These are phyloP conservation scores for Cyclostephanos tholiformis DNA, from an alignment of 108 stramenopile genomes.

Conservation along the genomic window DNA sequence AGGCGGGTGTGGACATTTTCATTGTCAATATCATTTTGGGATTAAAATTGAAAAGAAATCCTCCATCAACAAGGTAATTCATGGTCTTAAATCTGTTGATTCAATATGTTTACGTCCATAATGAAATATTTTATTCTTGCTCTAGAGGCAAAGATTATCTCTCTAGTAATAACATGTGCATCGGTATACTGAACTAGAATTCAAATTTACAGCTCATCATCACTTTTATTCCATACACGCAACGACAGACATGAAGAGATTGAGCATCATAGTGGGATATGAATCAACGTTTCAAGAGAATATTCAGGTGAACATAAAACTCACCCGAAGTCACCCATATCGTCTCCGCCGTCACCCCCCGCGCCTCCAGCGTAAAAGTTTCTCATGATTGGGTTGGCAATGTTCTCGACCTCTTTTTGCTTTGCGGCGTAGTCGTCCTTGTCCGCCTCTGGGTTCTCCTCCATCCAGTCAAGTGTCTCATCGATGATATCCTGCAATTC, in stretches of 20 bases:
- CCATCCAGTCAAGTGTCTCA: slow-evolving; percentile 96
- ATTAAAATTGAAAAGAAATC: too few relatives aligned
- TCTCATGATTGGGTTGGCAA: slow-evolving; percentile 94
- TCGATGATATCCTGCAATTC: slow-evolving; percentile 88
- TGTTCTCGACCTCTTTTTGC: slow-evolving; percentile 93
- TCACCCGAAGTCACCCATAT: slow-evolving; percentile 30
- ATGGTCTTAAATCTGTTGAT: too few relatives aligned
- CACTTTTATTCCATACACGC: background rate
- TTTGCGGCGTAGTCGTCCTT: slow-evolving; percentile 94
- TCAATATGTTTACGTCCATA: too few relatives aligned
- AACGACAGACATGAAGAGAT: background rate
- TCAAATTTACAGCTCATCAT: slow-evolving; percentile 11
- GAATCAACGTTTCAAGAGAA: background rate
- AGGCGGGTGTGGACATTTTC: too few relatives aligned
- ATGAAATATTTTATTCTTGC: slow-evolving; percentile 14
- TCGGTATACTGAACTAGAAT: background rate
- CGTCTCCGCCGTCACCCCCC: slow-evolving; percentile 47
- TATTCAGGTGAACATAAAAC: too few relatives aligned
- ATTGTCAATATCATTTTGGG: too few relatives aligned
- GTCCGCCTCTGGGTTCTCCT: slow-evolving; percentile 93
- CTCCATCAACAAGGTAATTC: too few relatives aligned
- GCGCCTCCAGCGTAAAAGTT: slow-evolving; percentile 85
- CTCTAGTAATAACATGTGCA: background rate
- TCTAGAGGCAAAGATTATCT: background rate
- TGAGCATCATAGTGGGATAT: background rate